Evolutionary conservation across 768 basidiomycete species (phyloP), one percentile per base, ranked within the genome.

Genomic region (Mycena kentingensis): DNA sequence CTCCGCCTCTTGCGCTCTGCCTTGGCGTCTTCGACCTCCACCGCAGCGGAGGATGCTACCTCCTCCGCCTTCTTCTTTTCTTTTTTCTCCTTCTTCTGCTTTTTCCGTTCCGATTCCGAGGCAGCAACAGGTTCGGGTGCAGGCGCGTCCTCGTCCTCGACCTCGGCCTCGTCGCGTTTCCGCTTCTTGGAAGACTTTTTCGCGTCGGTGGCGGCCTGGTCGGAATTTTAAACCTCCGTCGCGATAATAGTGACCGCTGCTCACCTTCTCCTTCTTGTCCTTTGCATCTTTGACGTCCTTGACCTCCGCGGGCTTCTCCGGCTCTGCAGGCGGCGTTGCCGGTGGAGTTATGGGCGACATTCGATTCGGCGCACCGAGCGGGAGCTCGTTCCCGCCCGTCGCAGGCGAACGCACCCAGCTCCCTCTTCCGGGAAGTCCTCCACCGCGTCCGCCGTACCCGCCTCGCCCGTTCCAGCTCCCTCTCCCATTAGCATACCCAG

Each of bases 361-460:
- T 42, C 71, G 71, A 21, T 63, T 77, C 7, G 85, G 82, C 15
- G 82, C 77, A 49, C 89, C 89, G 49, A 92, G 71, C 34, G 88
- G 89, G 27, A 80, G 87, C 62, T 68, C 78, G 60, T 92, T 92
- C 62, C 87, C 81, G 55, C 89, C 89, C 38, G 85, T 85, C 2
- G 67, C 71, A 25, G 52, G 52, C 37, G 62, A 47, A 49, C 64
- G 53, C 62, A 48, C 29, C 68, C 59, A 15, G 54, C 45, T 52
- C 48, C 57, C 52, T 0, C 49, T 44, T 13, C 57, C 57, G 3
- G 41, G 49, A 1, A 48, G 32, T 3, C 49, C 53, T 1, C 53
- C 57, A 13, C 57, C 52, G 5, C 57, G 58, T 44, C 67, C 57
- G 29, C 70, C 62, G 44, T 56, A 19, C 60, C 60, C 41, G 52